Base-by-base conservation (phyloP, 129 eudicot species). In the Artemisia annua region DNA sequence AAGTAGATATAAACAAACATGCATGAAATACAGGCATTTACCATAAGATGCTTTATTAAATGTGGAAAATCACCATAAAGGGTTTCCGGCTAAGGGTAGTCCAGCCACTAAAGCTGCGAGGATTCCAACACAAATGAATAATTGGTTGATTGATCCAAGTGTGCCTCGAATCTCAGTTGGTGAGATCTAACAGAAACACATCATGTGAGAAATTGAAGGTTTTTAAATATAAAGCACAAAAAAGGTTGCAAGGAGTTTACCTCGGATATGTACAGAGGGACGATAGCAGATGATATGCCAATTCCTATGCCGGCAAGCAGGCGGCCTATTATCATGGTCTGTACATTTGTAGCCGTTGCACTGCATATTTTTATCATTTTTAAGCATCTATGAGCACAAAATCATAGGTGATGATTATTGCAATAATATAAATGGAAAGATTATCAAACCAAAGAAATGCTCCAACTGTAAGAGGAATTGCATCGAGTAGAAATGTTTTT, bases 231-330 rank as follows among this genome's bases (percentile, higher is more conserved):
- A 53, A 71, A 54, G 44, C 80, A 24, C 49, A 67, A 66, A 28
- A 70, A 72, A 50, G 69, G 15, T 1, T 7, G 32, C 18, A 11
- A 81, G 24, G 66, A 22, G 67, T 26, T 70, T 81, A 89, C 98
- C 98, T 92, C 98, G 14, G 98, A 92, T 66, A 92, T 92, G 82
- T 92, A 92, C 58, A 92, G 83, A 48, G 98, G 98, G 76, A 92
- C 98, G 18, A 92, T 85, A 28, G 98, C 98, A 76, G 98, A 92
- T 74, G 98, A 87, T 76, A 92, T 89, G 78, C 98, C 98, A 19
- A 92, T 92, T 78, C 98, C 98, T 74, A 92, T 83, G n/a, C 98
- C 98, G 61, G 91, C 87, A 70, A 92, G 95, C 68, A 92, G 80
- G 46, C 98, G 96, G 54, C 98, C 98, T 48, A 89, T 62, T 64